Evolutionary conservation across 2,329 filamentous ascomycete species (phyloP).

Genomic region (Sporothrix inflata): DNA sequence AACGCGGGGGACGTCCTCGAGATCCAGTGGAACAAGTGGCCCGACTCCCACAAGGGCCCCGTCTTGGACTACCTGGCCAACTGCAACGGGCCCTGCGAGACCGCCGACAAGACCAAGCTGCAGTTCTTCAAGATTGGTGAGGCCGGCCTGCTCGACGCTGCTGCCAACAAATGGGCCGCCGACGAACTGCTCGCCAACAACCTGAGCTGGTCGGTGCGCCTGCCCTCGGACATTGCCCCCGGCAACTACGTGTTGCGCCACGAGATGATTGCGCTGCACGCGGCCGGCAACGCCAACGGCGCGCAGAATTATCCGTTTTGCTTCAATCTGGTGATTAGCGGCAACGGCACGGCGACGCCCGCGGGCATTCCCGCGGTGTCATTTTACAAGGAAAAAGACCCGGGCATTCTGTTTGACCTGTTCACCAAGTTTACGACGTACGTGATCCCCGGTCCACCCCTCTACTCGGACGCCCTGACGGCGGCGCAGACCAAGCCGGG

Average conservation of each 20-base stretch:
- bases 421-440: constrained; percentile 31
- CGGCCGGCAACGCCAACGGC: constrained; percentile 32
- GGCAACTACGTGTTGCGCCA: constrained; percentile 57
- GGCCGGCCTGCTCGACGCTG: constrained; percentile 39
- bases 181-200: constrained; percentile 53
- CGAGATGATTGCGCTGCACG: constrained; percentile 49
- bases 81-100: constrained; percentile 41
- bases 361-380: constrained; percentile 30
- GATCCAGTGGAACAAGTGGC: constrained; percentile 39
- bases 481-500: constrained; percentile 36
- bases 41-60: constrained; percentile 40
- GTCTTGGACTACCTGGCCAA: constrained; percentile 44
- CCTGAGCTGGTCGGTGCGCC: constrained; percentile 53
- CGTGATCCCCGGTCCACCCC: constrained; percentile 34
- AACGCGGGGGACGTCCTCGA: constrained; percentile 38
- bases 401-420: constrained; percentile 33
- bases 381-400: constrained; percentile 32
- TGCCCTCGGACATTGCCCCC: constrained; percentile 49
- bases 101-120: constrained; percentile 41
- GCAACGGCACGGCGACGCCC: constrained; percentile 31
- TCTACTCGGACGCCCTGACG: constrained; percentile 38
- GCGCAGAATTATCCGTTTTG: constrained; percentile 35
- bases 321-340: constrained; percentile 32
- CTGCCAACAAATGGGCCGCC: constrained; percentile 41
- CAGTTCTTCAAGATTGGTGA: constrained; percentile 42